Conservation (phyloP, 495 filamentous ascomycete genomes). For the Penicillium angulare region DNA sequence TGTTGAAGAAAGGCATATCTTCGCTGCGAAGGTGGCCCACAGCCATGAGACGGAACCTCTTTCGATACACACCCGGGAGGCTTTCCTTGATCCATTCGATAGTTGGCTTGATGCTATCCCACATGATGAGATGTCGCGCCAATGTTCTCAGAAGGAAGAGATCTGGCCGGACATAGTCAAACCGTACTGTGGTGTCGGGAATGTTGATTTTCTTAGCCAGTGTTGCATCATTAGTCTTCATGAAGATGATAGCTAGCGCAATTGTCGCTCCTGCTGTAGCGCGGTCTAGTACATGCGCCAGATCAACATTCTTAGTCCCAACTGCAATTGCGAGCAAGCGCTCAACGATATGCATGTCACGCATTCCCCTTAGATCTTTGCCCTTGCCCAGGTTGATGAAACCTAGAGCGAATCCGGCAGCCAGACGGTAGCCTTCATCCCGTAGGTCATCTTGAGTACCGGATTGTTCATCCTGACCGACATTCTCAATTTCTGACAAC, state of each 20-base stretch:
- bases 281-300: constrained; percentile 88
- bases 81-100: constrained; percentile 71
- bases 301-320: constrained; percentile 78
- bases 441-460: constrained; percentile 67
- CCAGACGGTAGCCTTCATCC: constrained; percentile 91
- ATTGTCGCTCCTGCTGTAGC: constrained; percentile 88
- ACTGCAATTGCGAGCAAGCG: constrained; percentile 81
- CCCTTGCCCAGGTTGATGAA: constrained; percentile 94
- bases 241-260: constrained; percentile 90
- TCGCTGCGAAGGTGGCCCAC: constrained; percentile 62
- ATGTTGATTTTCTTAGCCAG: constrained; percentile 91
- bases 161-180: constrained; percentile 93
- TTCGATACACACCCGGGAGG: constrained; percentile 65
- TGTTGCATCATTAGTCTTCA: constrained; percentile 91
- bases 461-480: constrained; percentile 68
- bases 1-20: constrained; percentile 90
- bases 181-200: constrained; percentile 82
- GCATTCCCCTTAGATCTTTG: constrained; percentile 79
- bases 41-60: constrained; percentile 49
- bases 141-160: constrained; percentile 87
- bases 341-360: constrained; percentile 92
- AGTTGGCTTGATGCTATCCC: constrained; percentile 73
- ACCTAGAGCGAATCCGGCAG: constrained; percentile 90
- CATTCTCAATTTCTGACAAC: constrained; percentile 92
- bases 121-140: constrained; percentile 90